phyloP scores from a whole-genome alignment of 371 early-diverging fungal species.

The Rhizopus sp. region DNA sequence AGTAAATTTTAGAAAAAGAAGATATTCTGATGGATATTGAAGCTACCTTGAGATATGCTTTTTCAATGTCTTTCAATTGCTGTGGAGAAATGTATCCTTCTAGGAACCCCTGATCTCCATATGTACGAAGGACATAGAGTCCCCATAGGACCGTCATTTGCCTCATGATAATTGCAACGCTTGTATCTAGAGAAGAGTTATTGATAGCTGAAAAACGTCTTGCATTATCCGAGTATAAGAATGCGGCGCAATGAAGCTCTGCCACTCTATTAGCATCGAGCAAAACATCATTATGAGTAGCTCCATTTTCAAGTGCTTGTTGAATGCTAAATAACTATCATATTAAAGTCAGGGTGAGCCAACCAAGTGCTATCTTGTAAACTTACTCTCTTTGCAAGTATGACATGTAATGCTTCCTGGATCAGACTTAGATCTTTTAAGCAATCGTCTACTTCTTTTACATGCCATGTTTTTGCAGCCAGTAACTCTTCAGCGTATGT shows the following conservation, averaged over 20 bases:
- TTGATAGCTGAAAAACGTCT: slow-evolving; percentile 29
- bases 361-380: neutral
- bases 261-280: slow-evolving; percentile 38
- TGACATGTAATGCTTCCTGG: slow-evolving; percentile 29
- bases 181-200: slow-evolving; percentile 18
- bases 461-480: slow-evolving; percentile 20
- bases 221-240: slow-evolving; percentile 34
- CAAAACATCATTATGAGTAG: slow-evolving; percentile 30
- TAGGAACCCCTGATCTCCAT: slow-evolving; percentile 51
- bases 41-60: slow-evolving; percentile 41
- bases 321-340: slow-evolving; percentile 35
- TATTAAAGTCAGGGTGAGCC: neutral
- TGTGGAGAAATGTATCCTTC: slow-evolving; percentile 51
- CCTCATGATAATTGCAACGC: slow-evolving; percentile 29
- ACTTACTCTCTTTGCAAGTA: slow-evolving; percentile 35
- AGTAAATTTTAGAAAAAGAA: neutral
- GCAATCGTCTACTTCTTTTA: slow-evolving; percentile 21
- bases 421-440: slow-evolving; percentile 28
- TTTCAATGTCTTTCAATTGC: slow-evolving; percentile 48
- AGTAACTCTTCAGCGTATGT: slow-evolving; percentile 32
- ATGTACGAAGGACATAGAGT: slow-evolving; percentile 40
- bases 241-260: slow-evolving; percentile 41
- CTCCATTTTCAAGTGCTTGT: slow-evolving; percentile 21
- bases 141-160: slow-evolving; percentile 44
- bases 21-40: neutral